Evolutionary conservation across 805 yeast genomes (phyloP).

Genomic region (Danielia oregonensis): DNA sequence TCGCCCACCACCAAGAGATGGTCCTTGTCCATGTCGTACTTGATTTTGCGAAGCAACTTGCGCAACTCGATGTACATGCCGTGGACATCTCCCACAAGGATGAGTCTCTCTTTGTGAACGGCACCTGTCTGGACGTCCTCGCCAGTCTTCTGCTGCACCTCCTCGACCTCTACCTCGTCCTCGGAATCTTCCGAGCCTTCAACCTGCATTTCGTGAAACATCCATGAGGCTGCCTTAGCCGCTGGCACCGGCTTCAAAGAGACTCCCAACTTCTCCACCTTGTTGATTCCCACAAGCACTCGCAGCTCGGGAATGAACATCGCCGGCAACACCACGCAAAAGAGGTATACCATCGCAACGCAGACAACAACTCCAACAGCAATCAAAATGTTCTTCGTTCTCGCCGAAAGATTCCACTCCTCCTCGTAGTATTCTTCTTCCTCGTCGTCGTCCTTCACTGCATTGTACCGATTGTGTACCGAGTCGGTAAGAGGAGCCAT

Average conservation of each 20-base stretch:
- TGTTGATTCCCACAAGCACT: constrained; percentile 21
- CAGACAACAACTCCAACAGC: constrained; percentile 6
- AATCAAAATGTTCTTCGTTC: constrained; percentile 6
- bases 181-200: constrained; percentile 2
- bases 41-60: constrained; percentile 48
- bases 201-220: constrained; percentile 1
- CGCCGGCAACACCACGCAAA: constrained; percentile 31
- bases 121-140: background rate
- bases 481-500: background rate
- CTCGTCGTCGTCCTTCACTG: constrained; percentile 7
- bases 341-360: constrained; percentile 22
- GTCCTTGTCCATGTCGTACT: constrained; percentile 48
- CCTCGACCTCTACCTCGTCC: constrained; percentile 2
- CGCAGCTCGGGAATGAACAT: constrained; percentile 32
- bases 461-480: constrained; percentile 1
- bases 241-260: constrained; percentile 23
- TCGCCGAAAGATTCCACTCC: constrained; percentile 4
- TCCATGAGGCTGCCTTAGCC: constrained; percentile 2
- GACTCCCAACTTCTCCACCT: constrained; percentile 22
- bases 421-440: constrained; percentile 5
- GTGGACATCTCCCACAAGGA: constrained; percentile 85
- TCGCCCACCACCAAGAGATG: constrained; percentile 76
- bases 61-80: constrained; percentile 62
- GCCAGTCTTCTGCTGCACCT: background rate
- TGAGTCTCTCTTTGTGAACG: constrained; percentile 42